Evolutionary conservation across 441 rosid species (phyloP).

Genomic region (Brassica balearica): DNA sequence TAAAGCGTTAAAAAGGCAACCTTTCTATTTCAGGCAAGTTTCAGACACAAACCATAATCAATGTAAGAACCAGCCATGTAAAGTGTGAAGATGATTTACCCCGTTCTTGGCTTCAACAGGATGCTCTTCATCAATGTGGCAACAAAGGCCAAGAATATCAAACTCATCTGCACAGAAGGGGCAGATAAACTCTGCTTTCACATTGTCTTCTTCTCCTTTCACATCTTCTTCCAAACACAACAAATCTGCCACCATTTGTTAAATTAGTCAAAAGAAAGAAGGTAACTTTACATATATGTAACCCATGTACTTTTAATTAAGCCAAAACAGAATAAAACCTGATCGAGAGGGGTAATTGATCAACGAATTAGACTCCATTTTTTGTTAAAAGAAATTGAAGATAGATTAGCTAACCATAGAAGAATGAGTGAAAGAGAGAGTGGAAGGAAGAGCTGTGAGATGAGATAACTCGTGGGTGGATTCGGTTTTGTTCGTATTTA

Average conservation of each 20-base stretch:
- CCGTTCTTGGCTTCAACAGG: conserved; percentile 78
- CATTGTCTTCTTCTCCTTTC: conserved; percentile 57
- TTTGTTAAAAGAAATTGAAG: background rate
- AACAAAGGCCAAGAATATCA: conserved; percentile 82
- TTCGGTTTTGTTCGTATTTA: conserved; percentile 7
- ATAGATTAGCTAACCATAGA: conserved; percentile 23
- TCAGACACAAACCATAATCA: conserved; percentile 8
- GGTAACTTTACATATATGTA: background rate
- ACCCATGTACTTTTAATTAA: background rate
- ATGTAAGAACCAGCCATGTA: background rate
- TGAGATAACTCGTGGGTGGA: conserved; percentile 2
- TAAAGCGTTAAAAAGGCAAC: background rate
- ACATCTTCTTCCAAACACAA: conserved; percentile 59
- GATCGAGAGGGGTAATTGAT: conserved; percentile 30
- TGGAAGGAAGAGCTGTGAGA: conserved; percentile 30
- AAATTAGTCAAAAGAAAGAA: background rate
- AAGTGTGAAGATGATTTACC: conserved; percentile 50
- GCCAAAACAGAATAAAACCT: conserved; percentile 19
- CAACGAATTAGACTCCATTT: conserved; percentile 40
- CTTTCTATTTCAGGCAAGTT: conserved; percentile 1
- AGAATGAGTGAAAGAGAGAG: background rate
- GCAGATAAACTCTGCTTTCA: conserved; percentile 65
- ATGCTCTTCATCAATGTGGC: conserved; percentile 84
- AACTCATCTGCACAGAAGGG: conserved; percentile 84
- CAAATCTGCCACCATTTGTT: conserved; percentile 50